Evolutionary conservation across 2,329 filamentous ascomycete genomes (phyloP).

Genomic region (Venturia aucupariae): DNA sequence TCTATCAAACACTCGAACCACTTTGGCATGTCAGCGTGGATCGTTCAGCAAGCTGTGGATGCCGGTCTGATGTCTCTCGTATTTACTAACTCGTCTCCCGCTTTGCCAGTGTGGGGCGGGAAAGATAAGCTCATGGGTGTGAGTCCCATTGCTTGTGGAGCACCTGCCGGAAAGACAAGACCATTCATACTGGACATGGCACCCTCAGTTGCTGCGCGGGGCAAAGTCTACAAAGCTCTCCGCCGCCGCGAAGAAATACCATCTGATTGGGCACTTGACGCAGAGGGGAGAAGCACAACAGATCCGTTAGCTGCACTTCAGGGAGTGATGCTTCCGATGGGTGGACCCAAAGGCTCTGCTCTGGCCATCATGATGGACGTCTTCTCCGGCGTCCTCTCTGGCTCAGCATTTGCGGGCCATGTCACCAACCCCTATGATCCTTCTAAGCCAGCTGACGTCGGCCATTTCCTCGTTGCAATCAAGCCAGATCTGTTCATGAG

Average conservation of each 20-base stretch:
- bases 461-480: constrained; percentile 63
- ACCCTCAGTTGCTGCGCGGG: constrained; percentile 58
- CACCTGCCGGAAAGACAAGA: constrained; percentile 50
- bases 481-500: constrained; percentile 68
- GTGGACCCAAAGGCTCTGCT: constrained; percentile 71
- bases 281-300: constrained; percentile 57
- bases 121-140: constrained; percentile 62
- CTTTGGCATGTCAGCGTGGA: constrained; percentile 75
- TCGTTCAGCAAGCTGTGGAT: constrained; percentile 69
- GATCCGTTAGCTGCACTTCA: constrained; percentile 62
- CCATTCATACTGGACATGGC: constrained; percentile 73
- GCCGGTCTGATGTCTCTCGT: constrained; percentile 54
- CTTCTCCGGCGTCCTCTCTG: constrained; percentile 70
- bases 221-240: constrained; percentile 63
- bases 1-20: constrained; percentile 70
- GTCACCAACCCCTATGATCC: constrained; percentile 71
- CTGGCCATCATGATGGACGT: constrained; percentile 83
- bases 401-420: constrained; percentile 67
- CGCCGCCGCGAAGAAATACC: constrained; percentile 62
- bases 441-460: constrained; percentile 58
- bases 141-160: constrained; percentile 66
- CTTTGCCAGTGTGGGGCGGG: constrained; percentile 62
- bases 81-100: constrained; percentile 55
- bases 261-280: constrained; percentile 64
- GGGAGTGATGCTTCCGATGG: constrained; percentile 80